These are phyloP conservation scores for Aspergillus leporis DNA, from an alignment of 495 filamentous ascomycete genomes.

Conservation along the genomic window DNA sequence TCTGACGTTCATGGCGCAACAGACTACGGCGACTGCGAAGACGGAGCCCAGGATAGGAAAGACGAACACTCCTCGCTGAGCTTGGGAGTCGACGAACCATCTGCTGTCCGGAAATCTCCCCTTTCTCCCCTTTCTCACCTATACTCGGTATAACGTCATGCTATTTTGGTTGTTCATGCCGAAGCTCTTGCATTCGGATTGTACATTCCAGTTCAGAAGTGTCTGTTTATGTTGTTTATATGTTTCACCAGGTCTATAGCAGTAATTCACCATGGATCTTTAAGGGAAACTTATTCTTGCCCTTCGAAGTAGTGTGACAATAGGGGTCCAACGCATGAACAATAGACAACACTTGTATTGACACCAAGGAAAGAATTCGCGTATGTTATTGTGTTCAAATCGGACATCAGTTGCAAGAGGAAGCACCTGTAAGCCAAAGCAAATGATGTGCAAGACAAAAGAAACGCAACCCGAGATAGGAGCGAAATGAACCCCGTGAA, in stretches of 20 bases:
- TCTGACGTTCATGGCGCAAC: slow-evolving; percentile 17
- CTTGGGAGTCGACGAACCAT: slow-evolving; percentile 4
- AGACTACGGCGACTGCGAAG: slow-evolving; percentile 10
- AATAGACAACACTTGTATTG: not conserved
- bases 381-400: not conserved
- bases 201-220: slow-evolving; percentile 3
- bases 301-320: not conserved
- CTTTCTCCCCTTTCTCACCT: not conserved
- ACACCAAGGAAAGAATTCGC: not conserved
- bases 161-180: not conserved
- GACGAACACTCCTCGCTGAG: slow-evolving; percentile 5
- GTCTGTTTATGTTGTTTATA: not conserved
- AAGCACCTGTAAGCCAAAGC: not conserved
- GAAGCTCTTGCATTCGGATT: slow-evolving; percentile 6
- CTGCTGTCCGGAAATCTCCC: not conserved
- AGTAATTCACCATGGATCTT: not conserved
- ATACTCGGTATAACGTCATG: not conserved
- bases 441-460: not conserved
- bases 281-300: not conserved
- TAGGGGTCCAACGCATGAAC: not conserved
- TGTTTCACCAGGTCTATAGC: not conserved
- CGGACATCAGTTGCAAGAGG: not conserved
- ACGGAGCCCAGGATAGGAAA: slow-evolving; percentile 13
- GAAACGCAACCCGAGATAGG: not conserved
- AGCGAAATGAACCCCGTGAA: not conserved